These are phyloP conservation scores for Tolypocladium album DNA, from an alignment of 2,329 filamentous ascomycete genomes.

Conservation along the genomic window DNA sequence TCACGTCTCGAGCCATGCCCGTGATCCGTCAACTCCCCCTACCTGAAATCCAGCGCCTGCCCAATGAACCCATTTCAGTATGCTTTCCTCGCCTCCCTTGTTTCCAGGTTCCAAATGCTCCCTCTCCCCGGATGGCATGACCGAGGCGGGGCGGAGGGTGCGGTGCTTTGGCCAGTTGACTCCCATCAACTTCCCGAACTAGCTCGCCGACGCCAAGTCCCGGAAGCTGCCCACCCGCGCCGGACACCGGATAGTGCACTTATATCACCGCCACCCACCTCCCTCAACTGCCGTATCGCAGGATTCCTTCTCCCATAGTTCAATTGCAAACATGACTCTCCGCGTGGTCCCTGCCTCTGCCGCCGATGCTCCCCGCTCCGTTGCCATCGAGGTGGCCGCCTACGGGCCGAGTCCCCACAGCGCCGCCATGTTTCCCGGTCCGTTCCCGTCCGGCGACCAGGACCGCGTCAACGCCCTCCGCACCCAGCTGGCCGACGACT, in stretches of 20 bases:
- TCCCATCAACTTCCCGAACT: slow-evolving; percentile 4
- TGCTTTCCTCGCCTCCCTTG: background rate
- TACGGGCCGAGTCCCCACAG: slow-evolving; percentile 21
- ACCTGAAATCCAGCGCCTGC: background rate
- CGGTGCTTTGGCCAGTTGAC: background rate
- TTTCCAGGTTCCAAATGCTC: background rate
- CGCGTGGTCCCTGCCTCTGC: slow-evolving; percentile 21
- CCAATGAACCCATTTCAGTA: background rate
- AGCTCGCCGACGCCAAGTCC: slow-evolving; percentile 10
- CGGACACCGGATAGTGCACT: background rate
- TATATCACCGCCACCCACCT: background rate
- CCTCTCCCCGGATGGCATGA: background rate
- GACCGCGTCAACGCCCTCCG: slow-evolving; percentile 12
- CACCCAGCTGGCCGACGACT: slow-evolving; percentile 10
- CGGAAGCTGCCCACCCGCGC: background rate
- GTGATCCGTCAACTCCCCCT: background rate
- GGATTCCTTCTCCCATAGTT: background rate
- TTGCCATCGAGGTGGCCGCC: slow-evolving; percentile 25
- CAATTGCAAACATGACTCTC: slow-evolving; percentile 22
- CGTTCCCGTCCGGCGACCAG: slow-evolving; percentile 9
- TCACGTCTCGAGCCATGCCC: background rate
- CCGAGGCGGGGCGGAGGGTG: background rate
- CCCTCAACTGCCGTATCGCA: background rate
- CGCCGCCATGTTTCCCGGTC: slow-evolving; percentile 19
- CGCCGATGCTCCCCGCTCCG: slow-evolving; percentile 22